Base-by-base conservation (phyloP, 768 basidiomycete species). In the Podaxis rugospora region DNA sequence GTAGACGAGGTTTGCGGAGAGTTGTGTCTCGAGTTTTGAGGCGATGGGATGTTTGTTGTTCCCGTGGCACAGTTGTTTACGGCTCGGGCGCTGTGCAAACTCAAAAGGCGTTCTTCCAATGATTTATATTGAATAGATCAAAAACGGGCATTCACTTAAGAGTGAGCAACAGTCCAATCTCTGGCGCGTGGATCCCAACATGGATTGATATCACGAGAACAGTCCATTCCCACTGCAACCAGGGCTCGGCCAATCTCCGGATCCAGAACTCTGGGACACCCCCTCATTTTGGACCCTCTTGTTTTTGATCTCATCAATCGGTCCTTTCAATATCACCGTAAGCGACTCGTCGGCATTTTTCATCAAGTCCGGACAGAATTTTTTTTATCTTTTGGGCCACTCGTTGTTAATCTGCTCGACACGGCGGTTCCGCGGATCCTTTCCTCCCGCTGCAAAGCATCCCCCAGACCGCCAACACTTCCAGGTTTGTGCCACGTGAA, bases 241-340 rank as follows among this genome's bases (percentile, higher is more conserved):
- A 64, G 55, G 63, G 65, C 59, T 71, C 78, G 76, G 76, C 64
- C 74, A 76, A 79, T 73, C 75, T 69, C 77, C 78, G 78, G 78
- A 72, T 67, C 75, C 76, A 76, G 63, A 61, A 67, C 50, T 62
- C 70, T 72, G 77, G 76, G 73, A 62, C 65, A 35, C 35, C 65
- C 64, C 64, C 59, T 64, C 68, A 68, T 64, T 32, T 32, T 67
- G n/a, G 50, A 18, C 42, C 21, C 51, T 68, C 66, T 66, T 71
- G 62, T 69, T 66, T 71, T 72, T 73, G 74, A 75, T 74, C 68
- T 66, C 68, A 77, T 77, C 73, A 74, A 62, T 65, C 64, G 62
- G 62, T 56, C 62, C 63, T 62, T 62, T 66, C 59, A 65, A 64
- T 67, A 51, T 59, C 63, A 46, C 63, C 66, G 64, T 65, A 68